Percentiles rank a stretch among this genome's conserved stretches.
phyloP scores from a whole-genome alignment of 345 rosid species.

The Streptanthus diversifolius region DNA sequence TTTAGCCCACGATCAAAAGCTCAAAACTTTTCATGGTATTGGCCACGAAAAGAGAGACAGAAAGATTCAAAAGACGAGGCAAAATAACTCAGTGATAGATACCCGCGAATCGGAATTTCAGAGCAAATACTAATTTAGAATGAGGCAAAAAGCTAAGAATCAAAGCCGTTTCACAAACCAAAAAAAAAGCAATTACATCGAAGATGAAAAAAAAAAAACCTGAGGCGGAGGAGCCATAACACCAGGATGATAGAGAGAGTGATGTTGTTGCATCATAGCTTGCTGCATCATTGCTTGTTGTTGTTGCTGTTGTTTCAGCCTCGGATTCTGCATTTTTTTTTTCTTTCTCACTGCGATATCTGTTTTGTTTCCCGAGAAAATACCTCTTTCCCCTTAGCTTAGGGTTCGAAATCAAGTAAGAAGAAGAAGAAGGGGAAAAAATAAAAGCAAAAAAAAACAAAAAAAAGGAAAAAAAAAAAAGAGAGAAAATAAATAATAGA shows the following conservation, averaged over 20 bases:
- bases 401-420: conserved; percentile 30
- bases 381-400: conserved; percentile 1
- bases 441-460: background rate
- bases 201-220: conserved; percentile 32
- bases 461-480: background rate
- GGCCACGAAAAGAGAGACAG: background rate
- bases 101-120: background rate
- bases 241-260: conserved; percentile 88
- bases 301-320: conserved; percentile 53
- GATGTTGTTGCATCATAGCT: conserved; percentile 65
- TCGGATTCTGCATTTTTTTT: conserved; percentile 34
- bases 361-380: conserved; percentile 29
- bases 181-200: background rate
- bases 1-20: background rate
- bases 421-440: background rate
- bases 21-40: background rate
- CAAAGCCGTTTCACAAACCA: background rate
- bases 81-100: background rate
- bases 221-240: conserved; percentile 76
- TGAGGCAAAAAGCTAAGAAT: background rate
- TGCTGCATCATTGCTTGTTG: conserved; percentile 92
- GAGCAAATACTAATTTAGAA: conserved; percentile 1
- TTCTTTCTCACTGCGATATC: background rate
- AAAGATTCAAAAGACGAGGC: background rate
- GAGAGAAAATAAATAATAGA: conserved; percentile 7